Evolutionary conservation across 75 land plant species (phyloP).

Genomic region (Sequoia sempervirens): DNA sequence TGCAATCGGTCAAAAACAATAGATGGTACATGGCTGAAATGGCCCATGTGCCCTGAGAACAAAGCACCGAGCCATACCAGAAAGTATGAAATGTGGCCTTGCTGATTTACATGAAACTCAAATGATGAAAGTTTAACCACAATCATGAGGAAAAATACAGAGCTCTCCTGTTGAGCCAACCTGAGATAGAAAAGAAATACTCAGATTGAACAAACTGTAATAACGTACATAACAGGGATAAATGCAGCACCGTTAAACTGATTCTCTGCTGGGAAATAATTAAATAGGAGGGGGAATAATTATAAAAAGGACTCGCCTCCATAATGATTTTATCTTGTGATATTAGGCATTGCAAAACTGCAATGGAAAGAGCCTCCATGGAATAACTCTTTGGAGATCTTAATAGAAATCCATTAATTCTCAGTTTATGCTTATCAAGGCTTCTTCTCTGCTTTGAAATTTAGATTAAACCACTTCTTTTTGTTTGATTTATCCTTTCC

Average conservation of each 20-base stretch:
- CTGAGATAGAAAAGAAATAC: background rate
- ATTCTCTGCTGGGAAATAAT: background rate
- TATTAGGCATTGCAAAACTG: slow-evolving; percentile 21
- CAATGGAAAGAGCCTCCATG: background rate
- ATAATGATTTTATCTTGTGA: slow-evolving; percentile 33
- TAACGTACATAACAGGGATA: background rate
- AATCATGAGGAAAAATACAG: background rate
- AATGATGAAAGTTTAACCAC: background rate
- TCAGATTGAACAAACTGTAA: background rate
- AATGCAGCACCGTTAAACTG: background rate
- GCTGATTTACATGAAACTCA: slow-evolving; percentile 1
- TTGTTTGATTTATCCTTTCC: slow-evolving; percentile 68
- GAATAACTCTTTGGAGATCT: background rate
- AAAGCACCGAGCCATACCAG: background rate
- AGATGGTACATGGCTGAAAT: background rate
- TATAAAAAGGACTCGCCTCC: slow-evolving; percentile 24
- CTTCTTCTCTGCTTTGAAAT: slow-evolving; percentile 62
- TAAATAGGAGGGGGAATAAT: background rate
- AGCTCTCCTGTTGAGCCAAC: background rate
- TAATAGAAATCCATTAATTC: background rate
- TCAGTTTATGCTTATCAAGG: slow-evolving; percentile 13
- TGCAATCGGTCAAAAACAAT: background rate
- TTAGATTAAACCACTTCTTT: slow-evolving; percentile 83
- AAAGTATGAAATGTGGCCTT: background rate
- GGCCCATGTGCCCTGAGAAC: background rate